Base-by-base conservation (phyloP, 1,284 basidiomycete genomes). In the Somion occarium region DNA sequence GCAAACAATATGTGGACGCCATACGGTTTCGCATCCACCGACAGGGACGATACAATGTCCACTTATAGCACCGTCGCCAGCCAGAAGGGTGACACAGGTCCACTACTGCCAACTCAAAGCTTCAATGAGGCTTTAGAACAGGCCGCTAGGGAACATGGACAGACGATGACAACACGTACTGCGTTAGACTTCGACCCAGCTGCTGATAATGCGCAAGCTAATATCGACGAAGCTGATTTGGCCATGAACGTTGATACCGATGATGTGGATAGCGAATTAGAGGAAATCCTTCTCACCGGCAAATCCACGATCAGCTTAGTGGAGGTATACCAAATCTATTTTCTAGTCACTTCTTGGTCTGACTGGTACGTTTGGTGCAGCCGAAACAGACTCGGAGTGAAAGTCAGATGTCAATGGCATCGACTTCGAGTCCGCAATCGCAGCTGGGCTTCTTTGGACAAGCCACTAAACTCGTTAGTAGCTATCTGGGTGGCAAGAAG, bases 401-500 rank as follows among this genome's bases (percentile, higher is more conserved):
- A 46, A 82, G 76, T 53, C 79, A 83, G 53, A 62, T 73, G 55
- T 82, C 81, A 1, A 71, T 74, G 59, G 68, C 71, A n/a, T 80
- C 78, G 13, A 73, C 78, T 2, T 64, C 56, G 0, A 59, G 67
- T n/a, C 74, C 76, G 38, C 78, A 79, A 58, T 73, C 78, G 3
- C 78, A 82, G 51, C 62, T 61, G 38, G 83, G 85, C 25, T 79
- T 89, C 67, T 73, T 87, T 52, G 75, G 78, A 30, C 82, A 86
- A 54, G 84, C 86, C 7, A 77, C 79, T 18, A 88, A 82, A 60
- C 67, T 87, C 20, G 70, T 86, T 45, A 81, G 70, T 52, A 86
- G 71, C 53, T 68, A 88, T 46, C 81, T 85, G 9, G 77, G 75
- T 4, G 73, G 73, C 54, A 89, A 85, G 69, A 90, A 88, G 63